Conservation (phyloP, 2,329 filamentous ascomycete species). For the Fusarium nygamai region DNA sequence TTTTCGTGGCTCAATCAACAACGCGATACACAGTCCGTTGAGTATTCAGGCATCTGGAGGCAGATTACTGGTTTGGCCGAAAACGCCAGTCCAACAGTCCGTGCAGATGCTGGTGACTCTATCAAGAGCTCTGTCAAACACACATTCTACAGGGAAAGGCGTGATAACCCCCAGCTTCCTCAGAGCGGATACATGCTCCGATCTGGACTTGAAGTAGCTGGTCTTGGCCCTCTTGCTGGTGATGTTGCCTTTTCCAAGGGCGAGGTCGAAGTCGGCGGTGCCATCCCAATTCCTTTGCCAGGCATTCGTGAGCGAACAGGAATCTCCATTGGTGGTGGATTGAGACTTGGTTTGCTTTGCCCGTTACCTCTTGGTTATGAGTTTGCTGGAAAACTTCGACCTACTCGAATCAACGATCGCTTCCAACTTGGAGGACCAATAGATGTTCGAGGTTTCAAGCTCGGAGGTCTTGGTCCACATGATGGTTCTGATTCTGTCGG, state of each 20-base stretch:
- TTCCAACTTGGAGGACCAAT: slow-evolving; percentile 95
- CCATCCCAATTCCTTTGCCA: slow-evolving; percentile 77
- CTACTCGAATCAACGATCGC: slow-evolving; percentile 89
- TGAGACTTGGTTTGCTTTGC: slow-evolving; percentile 84
- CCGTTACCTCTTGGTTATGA: slow-evolving; percentile 75
- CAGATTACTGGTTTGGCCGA: slow-evolving; percentile 83
- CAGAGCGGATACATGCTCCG: slow-evolving; percentile 84
- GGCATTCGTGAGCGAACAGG: slow-evolving; percentile 76
- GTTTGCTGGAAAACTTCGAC: slow-evolving; percentile 61
- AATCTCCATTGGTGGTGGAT: slow-evolving; percentile 82
- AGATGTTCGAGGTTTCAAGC: slow-evolving; percentile 91
- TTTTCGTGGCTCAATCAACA: slow-evolving; percentile 75
- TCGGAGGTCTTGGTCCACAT: slow-evolving; percentile 87
- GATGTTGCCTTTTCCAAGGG: slow-evolving; percentile 95
- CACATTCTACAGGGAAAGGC: slow-evolving; percentile 79
- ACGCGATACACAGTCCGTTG: slow-evolving; percentile 78
- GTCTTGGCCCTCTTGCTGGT: slow-evolving; percentile 82
- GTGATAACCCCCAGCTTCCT: slow-evolving; percentile 87
- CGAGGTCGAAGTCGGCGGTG: slow-evolving; percentile 84
- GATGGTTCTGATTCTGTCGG: slow-evolving; percentile 88
- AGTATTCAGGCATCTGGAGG: slow-evolving; percentile 85
- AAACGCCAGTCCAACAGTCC: slow-evolving; percentile 82
- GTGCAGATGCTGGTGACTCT: slow-evolving; percentile 87
- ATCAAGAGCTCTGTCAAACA: slow-evolving; percentile 90
- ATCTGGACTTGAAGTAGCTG: slow-evolving; percentile 83